phyloP scores from a whole-genome alignment of 768 basidiomycete species.

The Auricularia cornea region DNA sequence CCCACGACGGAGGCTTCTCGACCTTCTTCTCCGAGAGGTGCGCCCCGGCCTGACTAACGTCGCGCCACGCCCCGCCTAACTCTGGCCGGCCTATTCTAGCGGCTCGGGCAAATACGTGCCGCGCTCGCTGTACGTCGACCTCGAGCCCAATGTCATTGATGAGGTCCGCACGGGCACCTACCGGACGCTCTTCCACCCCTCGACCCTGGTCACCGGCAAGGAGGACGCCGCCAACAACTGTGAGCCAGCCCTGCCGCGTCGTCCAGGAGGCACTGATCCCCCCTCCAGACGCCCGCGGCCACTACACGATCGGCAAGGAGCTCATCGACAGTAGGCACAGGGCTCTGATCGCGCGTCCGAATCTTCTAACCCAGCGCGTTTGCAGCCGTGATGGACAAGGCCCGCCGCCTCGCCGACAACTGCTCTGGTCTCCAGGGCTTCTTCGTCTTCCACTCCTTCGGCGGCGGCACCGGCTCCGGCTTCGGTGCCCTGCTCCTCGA shows the following conservation, averaged over 20 bases:
- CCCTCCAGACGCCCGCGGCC: conserved; percentile 84
- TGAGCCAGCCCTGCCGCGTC: conserved; percentile 28
- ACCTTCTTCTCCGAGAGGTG: conserved; percentile 99
- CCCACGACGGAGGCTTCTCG: conserved; percentile 86
- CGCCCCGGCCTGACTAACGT: not conserved
- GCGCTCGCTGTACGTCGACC: conserved; percentile 92
- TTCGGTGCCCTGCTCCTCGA: conserved; percentile 97
- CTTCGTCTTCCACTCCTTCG: conserved; percentile 99
- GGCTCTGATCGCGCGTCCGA: not conserved
- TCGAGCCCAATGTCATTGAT: conserved; percentile 96
- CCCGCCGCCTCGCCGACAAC: conserved; percentile 95
- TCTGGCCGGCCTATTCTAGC: not conserved
- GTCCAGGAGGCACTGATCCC: not conserved
- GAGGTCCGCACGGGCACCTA: conserved; percentile 94
- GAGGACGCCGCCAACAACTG: conserved; percentile 99
- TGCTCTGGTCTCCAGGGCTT: conserved; percentile 98
- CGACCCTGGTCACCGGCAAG: conserved; percentile 96
- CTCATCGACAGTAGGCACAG: conserved; percentile 61
- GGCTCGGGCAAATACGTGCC: conserved; percentile 93
- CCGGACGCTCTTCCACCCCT: conserved; percentile 97
- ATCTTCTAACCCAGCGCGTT: not conserved
- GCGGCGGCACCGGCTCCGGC: conserved; percentile 98
- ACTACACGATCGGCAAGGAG: conserved; percentile 99
- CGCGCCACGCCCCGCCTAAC: not conserved
- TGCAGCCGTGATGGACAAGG: conserved; percentile 79